phyloP scores from a whole-genome alignment of 805 yeast species.

The Candida insectalens region DNA sequence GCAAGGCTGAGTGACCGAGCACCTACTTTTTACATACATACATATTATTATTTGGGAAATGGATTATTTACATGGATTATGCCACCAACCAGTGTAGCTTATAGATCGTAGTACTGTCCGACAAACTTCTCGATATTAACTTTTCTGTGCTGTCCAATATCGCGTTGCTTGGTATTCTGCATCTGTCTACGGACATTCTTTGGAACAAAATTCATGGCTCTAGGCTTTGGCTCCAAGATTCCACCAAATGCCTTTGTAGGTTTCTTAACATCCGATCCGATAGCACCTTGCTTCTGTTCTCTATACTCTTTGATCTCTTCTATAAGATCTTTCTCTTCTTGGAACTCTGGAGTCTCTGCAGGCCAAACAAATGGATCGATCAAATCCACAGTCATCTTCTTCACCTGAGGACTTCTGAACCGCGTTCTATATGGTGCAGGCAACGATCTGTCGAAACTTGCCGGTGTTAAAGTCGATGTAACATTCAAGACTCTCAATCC shows the following conservation, averaged over 20 bases:
- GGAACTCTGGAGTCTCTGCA: slow-evolving; percentile 30
- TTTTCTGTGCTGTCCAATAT: slow-evolving; percentile 16
- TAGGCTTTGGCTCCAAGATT: slow-evolving; percentile 39
- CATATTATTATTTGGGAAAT: no score
- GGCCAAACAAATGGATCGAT: slow-evolving; percentile 97
- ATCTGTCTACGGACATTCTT: slow-evolving; percentile 34
- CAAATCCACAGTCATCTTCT: slow-evolving; percentile 97
- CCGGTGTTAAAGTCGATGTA: slow-evolving; percentile 77
- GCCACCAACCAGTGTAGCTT: no score
- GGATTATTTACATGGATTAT: no score
- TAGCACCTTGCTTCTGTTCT: slow-evolving; percentile 34
- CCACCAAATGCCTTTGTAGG: slow-evolving; percentile 75
- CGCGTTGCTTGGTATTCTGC: slow-evolving; percentile 32
- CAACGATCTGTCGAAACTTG: slow-evolving; percentile 45
- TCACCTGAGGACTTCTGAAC: slow-evolving; percentile 68
- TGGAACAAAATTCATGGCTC: slow-evolving; percentile 60
- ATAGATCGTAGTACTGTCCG: slow-evolving; percentile 28
- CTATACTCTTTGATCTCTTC: slow-evolving; percentile 43
- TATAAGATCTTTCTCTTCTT: slow-evolving; percentile 23
- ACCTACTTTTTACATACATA: no score
- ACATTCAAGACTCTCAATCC: slow-evolving; percentile 85
- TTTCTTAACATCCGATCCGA: slow-evolving; percentile 60
- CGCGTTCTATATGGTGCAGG: slow-evolving; percentile 55
- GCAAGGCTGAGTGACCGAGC: no score
- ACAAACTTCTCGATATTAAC: slow-evolving; percentile 27